A percentile compares a stretch with the other conserved stretches of the same genome.
Evolutionary conservation across 2,329 filamentous ascomycete genomes (phyloP).

Genomic region (Ophiocordyceps robertsii): DNA sequence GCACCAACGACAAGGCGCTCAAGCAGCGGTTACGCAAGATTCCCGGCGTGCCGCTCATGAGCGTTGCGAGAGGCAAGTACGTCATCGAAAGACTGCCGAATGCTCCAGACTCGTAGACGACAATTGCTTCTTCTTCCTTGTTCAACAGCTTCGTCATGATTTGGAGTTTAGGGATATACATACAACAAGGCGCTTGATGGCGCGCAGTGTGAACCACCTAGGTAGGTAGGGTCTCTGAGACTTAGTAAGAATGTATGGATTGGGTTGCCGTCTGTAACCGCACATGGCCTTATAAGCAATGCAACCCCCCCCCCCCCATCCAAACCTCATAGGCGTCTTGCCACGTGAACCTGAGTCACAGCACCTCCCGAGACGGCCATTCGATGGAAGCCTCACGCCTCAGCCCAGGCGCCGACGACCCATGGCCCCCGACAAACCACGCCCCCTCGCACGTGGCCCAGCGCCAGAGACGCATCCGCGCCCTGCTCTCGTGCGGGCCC

Average conservation of each 20-base stretch:
- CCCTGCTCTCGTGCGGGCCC: constrained; percentile 37
- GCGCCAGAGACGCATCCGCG: constrained; percentile 29
- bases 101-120: constrained; percentile 46
- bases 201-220: background rate
- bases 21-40: constrained; percentile 72
- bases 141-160: too few relatives aligned
- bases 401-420: constrained; percentile 9
- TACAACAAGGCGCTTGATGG: background rate
- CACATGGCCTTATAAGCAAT: too few relatives aligned
- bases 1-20: constrained; percentile 64
- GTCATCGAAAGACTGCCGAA: constrained; percentile 85
- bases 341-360: background rate
- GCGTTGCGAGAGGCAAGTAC: constrained; percentile 80
- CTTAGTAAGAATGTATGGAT: background rate
- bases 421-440: too few relatives aligned
- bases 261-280: background rate
- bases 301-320: too few relatives aligned
- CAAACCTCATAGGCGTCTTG: background rate
- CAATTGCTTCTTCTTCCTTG: background rate
- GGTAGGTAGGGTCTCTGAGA: background rate
- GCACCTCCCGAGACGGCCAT: too few relatives aligned
- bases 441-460: constrained; percentile 6
- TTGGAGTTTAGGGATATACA: too few relatives aligned
- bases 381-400: background rate
- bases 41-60: constrained; percentile 57